phyloP scores from a whole-genome alignment of 208 protist species.

The Wallacemonas sp. region DNA sequence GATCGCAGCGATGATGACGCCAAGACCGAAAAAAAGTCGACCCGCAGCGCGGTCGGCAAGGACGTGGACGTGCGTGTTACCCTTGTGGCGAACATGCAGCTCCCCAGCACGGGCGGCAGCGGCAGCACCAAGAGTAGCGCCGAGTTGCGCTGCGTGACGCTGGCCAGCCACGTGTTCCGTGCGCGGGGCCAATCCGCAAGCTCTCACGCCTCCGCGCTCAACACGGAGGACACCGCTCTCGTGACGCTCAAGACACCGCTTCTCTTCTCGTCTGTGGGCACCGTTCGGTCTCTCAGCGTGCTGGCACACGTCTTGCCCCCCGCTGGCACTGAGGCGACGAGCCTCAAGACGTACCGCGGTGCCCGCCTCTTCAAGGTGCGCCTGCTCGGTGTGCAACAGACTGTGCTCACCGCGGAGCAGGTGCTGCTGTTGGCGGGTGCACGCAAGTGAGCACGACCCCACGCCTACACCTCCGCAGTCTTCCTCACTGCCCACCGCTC shows the following conservation, averaged over 20 bases:
- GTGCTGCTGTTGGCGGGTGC: conserved; percentile 27
- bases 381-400: conserved; percentile 52
- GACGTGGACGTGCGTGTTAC: conserved; percentile 30
- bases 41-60: not conserved
- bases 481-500: no score
- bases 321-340: not conserved
- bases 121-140: no score
- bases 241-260: conserved; percentile 21
- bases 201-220: not conserved
- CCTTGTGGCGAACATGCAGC: conserved; percentile 25
- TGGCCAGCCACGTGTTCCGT: conserved; percentile 40
- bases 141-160: conserved; percentile 16
- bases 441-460: conserved; percentile 4
- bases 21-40: not conserved
- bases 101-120: not conserved
- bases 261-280: conserved; percentile 23
- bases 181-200: not conserved
- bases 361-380: conserved; percentile 35
- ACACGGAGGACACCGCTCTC: conserved; percentile 8
- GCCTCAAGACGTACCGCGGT: conserved; percentile 9
- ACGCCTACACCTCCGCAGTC: no score
- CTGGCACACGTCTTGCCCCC: conserved; percentile 17
- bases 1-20: not conserved
- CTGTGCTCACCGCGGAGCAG: conserved; percentile 46
- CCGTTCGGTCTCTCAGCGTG: conserved; percentile 26